Evolutionary conservation across 2,329 filamentous ascomycete genomes (phyloP).

Genomic region (Neonectria hederae): DNA sequence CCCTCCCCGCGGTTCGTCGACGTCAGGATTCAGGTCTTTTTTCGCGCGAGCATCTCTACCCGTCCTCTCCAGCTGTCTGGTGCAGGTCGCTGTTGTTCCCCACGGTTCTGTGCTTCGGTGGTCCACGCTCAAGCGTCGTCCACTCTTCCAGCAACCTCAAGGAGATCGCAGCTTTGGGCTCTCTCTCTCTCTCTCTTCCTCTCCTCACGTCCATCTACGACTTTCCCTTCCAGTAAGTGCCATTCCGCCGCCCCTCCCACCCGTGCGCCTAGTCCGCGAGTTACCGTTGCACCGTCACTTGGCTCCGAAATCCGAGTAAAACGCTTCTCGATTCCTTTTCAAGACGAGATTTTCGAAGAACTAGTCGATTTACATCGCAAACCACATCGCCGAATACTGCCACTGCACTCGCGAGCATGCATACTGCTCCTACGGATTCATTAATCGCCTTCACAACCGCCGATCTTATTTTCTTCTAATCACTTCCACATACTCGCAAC

Average conservation of each 20-base stretch:
- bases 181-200: conserved; percentile 22
- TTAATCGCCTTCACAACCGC: not conserved
- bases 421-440: not conserved
- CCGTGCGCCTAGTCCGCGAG: not conserved
- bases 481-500: not conserved
- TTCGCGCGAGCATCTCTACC: conserved; percentile 45
- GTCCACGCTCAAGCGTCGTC: conserved; percentile 24
- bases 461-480: not conserved
- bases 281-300: not conserved
- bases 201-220: conserved; percentile 29
- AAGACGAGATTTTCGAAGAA: not conserved
- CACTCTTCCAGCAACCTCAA: conserved; percentile 27
- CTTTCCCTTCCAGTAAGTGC: conserved; percentile 36
- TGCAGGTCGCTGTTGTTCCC: conserved; percentile 38
- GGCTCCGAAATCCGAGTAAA: not conserved
- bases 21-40: conserved; percentile 45
- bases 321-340: not conserved
- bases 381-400: too few species aligned
- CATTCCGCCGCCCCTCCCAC: not conserved
- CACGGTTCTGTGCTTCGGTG: conserved; percentile 26
- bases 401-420: not conserved
- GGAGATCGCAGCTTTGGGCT: conserved; percentile 30
- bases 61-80: conserved; percentile 44
- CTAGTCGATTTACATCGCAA: not conserved
- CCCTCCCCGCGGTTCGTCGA: conserved; percentile 44